phyloP scores from a whole-genome alignment of 441 rosid species.

The Macaranga tanarius region DNA sequence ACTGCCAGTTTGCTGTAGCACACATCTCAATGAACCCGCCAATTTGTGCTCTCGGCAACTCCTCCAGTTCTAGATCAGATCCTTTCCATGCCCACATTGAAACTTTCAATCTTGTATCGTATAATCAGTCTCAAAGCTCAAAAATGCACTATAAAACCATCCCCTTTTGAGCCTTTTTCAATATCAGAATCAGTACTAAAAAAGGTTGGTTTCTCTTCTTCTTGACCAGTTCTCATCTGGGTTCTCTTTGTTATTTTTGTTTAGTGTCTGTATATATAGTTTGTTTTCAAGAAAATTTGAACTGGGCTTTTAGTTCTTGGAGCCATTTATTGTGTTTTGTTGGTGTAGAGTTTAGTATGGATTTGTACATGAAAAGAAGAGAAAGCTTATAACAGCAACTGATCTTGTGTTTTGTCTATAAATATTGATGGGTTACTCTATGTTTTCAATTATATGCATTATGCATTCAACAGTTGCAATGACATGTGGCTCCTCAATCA shows the following conservation, averaged over 20 bases:
- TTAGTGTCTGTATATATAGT: neutral
- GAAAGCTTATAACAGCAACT: neutral
- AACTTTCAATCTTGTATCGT: slow-evolving; percentile 25
- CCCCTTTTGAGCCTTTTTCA: neutral
- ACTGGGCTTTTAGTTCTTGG: slow-evolving; percentile 14
- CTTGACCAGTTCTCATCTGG: slow-evolving; percentile 9
- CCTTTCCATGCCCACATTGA: slow-evolving; percentile 18
- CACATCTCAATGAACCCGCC: slow-evolving; percentile 27
- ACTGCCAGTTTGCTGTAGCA: slow-evolving; percentile 7
- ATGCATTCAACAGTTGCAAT: slow-evolving; percentile 44
- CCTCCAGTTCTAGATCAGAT: slow-evolving; percentile 28
- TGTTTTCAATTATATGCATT: slow-evolving; percentile 48
- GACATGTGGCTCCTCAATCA: slow-evolving; percentile 42
- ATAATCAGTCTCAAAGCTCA: slow-evolving; percentile 1
- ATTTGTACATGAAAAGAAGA: neutral
- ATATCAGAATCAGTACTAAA: neutral
- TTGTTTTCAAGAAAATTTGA: neutral
- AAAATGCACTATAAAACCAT: neutral
- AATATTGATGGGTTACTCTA: slow-evolving; percentile 25
- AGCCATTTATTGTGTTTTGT: neutral
- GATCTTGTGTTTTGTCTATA: neutral
- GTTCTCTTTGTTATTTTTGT: neutral
- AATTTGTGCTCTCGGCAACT: slow-evolving; percentile 5
- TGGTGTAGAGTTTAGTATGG: slow-evolving; percentile 9
- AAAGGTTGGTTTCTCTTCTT: neutral